These are phyloP conservation scores for Phytophthora vignae DNA, from an alignment of 352 stramenopile species.

Conservation along the genomic window DNA sequence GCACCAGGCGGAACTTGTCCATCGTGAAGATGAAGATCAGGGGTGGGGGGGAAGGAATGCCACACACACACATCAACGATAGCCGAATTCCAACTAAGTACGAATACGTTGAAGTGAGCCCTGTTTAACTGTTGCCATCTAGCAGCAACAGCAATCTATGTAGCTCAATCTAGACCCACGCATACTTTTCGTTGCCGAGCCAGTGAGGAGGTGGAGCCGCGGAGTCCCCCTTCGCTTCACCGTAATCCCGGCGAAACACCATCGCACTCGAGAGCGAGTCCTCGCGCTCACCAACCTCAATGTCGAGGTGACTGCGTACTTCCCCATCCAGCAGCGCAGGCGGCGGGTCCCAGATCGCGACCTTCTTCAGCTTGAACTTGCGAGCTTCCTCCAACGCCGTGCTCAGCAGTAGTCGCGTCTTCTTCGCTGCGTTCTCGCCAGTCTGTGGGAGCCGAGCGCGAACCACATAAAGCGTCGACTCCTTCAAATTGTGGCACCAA, in stretches of 20 bases:
- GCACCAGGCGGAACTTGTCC: slow-evolving; percentile 57
- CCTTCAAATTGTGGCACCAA: slow-evolving; percentile 77
- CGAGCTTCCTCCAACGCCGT: slow-evolving; percentile 49
- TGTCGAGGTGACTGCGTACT: slow-evolving; percentile 34
- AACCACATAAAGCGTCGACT: slow-evolving; percentile 60
- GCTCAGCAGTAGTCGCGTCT: slow-evolving; percentile 35
- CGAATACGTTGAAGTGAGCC: not conserved
- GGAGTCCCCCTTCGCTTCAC: not conserved
- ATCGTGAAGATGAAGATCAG: not conserved
- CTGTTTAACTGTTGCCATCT: not conserved
- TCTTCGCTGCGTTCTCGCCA: slow-evolving; percentile 12
- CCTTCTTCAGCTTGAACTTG: slow-evolving; percentile 49
- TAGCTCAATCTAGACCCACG: slow-evolving; percentile 44
- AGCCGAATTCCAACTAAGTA: slow-evolving; percentile 4
- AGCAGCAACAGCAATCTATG: not conserved
- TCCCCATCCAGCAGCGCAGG: slow-evolving; percentile 25
- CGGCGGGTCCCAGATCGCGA: slow-evolving; percentile 54
- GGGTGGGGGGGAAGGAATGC: no score
- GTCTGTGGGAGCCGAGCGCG: slow-evolving; percentile 46
- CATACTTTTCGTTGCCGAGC: slow-evolving; percentile 60
- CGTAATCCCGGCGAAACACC: slow-evolving; percentile 38
- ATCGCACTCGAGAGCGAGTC: slow-evolving; percentile 70
- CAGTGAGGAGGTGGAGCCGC: slow-evolving; percentile 25
- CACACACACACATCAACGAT: slow-evolving; percentile 13
- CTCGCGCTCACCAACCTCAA: slow-evolving; percentile 47